Evolutionary conservation across 2,329 filamentous ascomycete genomes (phyloP), one percentile per base, ranked within the genome.

Genomic region (Fusarium sp.): DNA sequence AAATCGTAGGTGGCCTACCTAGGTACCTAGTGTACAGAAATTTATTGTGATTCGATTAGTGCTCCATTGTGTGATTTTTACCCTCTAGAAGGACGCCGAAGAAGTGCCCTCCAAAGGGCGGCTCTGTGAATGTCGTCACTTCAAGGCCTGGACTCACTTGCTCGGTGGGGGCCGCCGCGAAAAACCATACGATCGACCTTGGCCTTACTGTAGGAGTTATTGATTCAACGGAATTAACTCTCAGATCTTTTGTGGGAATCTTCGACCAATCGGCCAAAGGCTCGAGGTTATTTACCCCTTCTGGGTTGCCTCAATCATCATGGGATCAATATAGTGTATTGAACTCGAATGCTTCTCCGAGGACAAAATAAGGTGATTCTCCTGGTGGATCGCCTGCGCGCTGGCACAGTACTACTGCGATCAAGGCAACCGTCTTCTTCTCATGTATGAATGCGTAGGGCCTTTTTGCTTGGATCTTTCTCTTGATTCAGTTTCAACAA

Each of bases 161-260:
- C 42, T 54, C 48, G 58, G 67, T 74, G 62, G 71, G 62, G 71
- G 48, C 45, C 54, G 41, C 34, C 58, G 38, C 22, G 28, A 58
- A 62, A 72, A 55, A 59, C 57, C 68, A 45, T 64, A 74, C 50
- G 71, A 74, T 72, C 39, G 52, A 41, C 62, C 50, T 68, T 72
- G 66, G 42, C 44, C 39, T 59, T 52, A 41, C 55, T 51, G 57
- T 63, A 47, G 52, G 38, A 58, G 57, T 62, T 61, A 51, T 56
- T 41, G 50, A 61, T 57, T 62, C 41, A 30, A 48, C 26, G 41
- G 60, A 47, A 51, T 66, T 65, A 39, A 54, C 34, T 55, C 28
- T 71, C 61, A 48, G 70, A 57, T 56, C 61, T 36, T 74, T 48
- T 62, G n/a, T 47, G 52, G 59, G 32, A 39, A 58, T 52, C 34